Percentiles rank a stretch among this genome's conserved stretches.
These are phyloP conservation scores for Scheffersomyces stambukii DNA, from an alignment of 1,139 yeast species.

Conservation along the genomic window DNA sequence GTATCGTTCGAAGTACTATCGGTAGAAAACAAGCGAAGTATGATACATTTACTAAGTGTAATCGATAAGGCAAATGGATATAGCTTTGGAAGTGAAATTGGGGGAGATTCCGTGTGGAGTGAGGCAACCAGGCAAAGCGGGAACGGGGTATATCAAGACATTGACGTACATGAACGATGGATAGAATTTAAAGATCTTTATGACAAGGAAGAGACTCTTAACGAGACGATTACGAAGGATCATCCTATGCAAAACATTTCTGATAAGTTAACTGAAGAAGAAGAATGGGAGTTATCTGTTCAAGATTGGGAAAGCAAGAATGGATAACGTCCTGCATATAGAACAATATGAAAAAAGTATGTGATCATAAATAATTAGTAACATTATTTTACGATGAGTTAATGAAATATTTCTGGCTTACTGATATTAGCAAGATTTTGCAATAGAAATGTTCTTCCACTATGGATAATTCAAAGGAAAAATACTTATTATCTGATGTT, in stretches of 20 bases:
- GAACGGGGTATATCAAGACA: constrained; percentile 36
- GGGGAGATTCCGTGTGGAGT: constrained; percentile 95
- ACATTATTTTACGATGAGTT: too few relatives aligned
- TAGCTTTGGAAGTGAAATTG: constrained; percentile 86
- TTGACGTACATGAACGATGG: constrained; percentile 95
- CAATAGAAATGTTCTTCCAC: too few relatives aligned
- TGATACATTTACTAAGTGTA: constrained; percentile 73
- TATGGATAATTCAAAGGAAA: constrained; percentile 1
- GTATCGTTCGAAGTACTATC: constrained; percentile 87
- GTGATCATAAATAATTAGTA: too few relatives aligned
- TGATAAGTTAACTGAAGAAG: constrained; percentile 43
- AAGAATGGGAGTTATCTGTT: constrained; percentile 68
- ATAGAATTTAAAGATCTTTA: constrained; percentile 75
- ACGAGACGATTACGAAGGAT: constrained; percentile 17
- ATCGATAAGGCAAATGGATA: constrained; percentile 94
- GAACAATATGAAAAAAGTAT: too few relatives aligned
- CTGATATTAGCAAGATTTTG: too few relatives aligned
- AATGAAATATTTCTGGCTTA: too few relatives aligned
- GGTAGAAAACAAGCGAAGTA: constrained; percentile 85
- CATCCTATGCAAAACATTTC: constrained; percentile 16
- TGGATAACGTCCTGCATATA: too few relatives aligned
- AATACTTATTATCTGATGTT: neutral
- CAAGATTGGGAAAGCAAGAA: constrained; percentile 54
- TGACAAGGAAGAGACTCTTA: constrained; percentile 16
- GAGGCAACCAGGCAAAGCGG: constrained; percentile 79